Conservation (phyloP, 2,329 filamentous ascomycete genomes). For the Cladorrhinum sp. region DNA sequence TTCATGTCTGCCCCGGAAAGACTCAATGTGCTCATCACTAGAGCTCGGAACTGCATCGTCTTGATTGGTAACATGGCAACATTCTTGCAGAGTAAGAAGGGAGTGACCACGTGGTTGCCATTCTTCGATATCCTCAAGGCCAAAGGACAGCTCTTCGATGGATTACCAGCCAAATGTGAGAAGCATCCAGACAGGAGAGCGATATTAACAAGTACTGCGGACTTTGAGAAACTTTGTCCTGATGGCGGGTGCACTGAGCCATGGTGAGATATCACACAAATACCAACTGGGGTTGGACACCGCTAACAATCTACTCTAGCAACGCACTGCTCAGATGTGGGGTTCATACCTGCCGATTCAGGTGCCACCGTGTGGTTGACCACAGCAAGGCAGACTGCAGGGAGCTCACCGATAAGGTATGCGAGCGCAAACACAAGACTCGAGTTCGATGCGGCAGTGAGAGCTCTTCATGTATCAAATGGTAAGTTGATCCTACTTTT, state of each 20-base stretch:
- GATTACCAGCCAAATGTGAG: slow-evolving; percentile 59
- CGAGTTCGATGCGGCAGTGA: slow-evolving; percentile 49
- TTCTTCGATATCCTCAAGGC: slow-evolving; percentile 56
- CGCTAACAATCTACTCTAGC: slow-evolving; percentile 34
- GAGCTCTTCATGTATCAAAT: no score
- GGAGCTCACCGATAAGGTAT: slow-evolving; percentile 42
- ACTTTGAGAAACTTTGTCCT: slow-evolving; percentile 62
- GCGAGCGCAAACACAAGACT: slow-evolving; percentile 49
- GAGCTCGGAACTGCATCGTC: slow-evolving; percentile 64
- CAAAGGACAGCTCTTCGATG: slow-evolving; percentile 53
- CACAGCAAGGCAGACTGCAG: slow-evolving; percentile 48
- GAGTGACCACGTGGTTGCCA: slow-evolving; percentile 53
- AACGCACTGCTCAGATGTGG: slow-evolving; percentile 52
- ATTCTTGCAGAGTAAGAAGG: slow-evolving; percentile 59
- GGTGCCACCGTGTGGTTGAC: slow-evolving; percentile 61
- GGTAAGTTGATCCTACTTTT: no score
- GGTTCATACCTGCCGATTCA: slow-evolving; percentile 54
- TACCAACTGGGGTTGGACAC: background rate
- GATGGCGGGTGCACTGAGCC: slow-evolving; percentile 66
- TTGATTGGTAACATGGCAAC: slow-evolving; percentile 68
- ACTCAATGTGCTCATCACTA: slow-evolving; percentile 66
- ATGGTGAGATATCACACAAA: slow-evolving; percentile 48
- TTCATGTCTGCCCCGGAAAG: slow-evolving; percentile 66
- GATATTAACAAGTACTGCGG: slow-evolving; percentile 46
- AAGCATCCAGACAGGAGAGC: slow-evolving; percentile 51